Conservation (phyloP, 1,139 yeast species). For the Debaryomyces coudertii region DNA sequence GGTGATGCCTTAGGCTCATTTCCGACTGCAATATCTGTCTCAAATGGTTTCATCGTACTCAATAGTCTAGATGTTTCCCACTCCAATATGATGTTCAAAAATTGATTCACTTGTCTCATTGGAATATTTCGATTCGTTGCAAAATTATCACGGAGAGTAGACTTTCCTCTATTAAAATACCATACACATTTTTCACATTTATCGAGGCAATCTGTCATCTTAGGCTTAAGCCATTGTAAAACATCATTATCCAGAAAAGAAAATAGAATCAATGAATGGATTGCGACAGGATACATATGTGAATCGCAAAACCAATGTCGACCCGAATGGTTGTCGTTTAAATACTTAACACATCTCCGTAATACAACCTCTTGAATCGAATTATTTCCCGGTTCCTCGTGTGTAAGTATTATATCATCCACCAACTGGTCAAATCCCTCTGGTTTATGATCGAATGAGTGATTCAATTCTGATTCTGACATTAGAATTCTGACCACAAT, state of each 20-base stretch:
- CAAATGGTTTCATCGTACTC: conserved; percentile 19
- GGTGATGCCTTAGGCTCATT: not conserved
- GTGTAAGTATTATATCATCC: conserved; percentile 25
- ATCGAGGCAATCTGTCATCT: conserved; percentile 41
- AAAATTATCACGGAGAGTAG: conserved; percentile 54
- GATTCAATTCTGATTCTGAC: conserved; percentile 4
- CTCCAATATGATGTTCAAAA: conserved; percentile 49
- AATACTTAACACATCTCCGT: conserved; percentile 28
- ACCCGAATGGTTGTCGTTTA: conserved; percentile 22
- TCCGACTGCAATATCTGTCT: conserved; percentile 2
- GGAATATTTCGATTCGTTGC: conserved; percentile 53
- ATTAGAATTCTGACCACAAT: conserved; percentile 2
- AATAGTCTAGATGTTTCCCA: conserved; percentile 50
- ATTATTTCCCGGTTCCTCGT: conserved; percentile 28
- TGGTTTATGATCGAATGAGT: conserved; percentile 20
- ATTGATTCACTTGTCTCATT: conserved; percentile 50
- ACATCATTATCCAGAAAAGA: conserved; percentile 56
- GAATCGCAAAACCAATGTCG: conserved; percentile 63
- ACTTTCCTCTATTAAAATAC: conserved; percentile 55
- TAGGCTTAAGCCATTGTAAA: conserved; percentile 44
- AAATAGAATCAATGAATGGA: conserved; percentile 59
- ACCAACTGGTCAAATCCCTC: conserved; percentile 31
- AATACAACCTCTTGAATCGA: conserved; percentile 32
- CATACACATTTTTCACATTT: conserved; percentile 56
- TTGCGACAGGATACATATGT: conserved; percentile 48